These are phyloP conservation scores for Rutidosis leptorrhynchoides DNA, from an alignment of 129 eudicot species.

Conservation along the genomic window DNA sequence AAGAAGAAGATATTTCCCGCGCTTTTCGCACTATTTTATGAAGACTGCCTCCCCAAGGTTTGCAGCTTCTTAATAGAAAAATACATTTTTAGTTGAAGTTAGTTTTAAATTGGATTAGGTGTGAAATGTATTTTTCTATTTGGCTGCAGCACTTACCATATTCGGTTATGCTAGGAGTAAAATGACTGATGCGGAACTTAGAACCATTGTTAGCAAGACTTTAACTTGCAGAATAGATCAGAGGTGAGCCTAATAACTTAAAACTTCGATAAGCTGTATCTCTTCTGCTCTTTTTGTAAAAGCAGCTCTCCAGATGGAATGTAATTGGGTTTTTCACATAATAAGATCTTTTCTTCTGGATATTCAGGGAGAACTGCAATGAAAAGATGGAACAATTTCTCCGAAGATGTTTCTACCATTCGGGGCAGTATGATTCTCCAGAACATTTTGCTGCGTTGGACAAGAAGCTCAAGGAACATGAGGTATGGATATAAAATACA, in stretches of 20 bases:
- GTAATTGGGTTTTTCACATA: too few species aligned
- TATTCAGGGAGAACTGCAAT: constrained; percentile 70
- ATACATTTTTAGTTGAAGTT: not conserved
- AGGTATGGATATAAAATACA: too few species aligned
- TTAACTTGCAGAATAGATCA: constrained; percentile 94
- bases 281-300: too few species aligned
- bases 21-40: constrained; percentile 93
- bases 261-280: too few species aligned
- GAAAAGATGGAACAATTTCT: constrained; percentile 95
- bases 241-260: constrained; percentile 41
- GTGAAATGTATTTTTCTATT: not conserved
- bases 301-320: too few species aligned
- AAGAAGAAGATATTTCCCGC: constrained; percentile 99
- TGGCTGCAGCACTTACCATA: constrained; percentile 73
- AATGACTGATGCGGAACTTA: constrained; percentile 90
- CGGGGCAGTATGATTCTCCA: constrained; percentile 85
- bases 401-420: constrained; percentile 84
- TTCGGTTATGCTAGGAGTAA: constrained; percentile 97
- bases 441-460: constrained; percentile 73
- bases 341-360: too few species aligned
- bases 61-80: not conserved
- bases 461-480: constrained; percentile 80
- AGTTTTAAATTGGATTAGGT: too few species aligned
- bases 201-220: constrained; percentile 92
- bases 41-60: constrained; percentile 90